Evolutionary conservation across 768 basidiomycete genomes (phyloP).

Genomic region (Leccinum longicurvipes): DNA sequence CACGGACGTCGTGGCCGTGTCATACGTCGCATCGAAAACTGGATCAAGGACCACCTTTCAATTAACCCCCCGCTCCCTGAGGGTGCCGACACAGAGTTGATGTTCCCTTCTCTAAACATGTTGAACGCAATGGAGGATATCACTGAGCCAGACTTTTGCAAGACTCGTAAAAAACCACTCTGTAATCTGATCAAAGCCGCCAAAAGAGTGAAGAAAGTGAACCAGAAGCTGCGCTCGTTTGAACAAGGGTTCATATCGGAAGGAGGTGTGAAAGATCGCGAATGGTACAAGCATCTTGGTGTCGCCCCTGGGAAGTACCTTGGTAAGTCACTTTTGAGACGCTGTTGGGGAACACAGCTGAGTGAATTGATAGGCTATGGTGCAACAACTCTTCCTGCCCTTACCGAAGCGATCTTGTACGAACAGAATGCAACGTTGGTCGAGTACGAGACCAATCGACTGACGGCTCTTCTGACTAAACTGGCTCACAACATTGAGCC

Average conservation of each 20-base stretch:
- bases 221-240: constrained; percentile 65
- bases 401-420: constrained; percentile 72
- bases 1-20: not conserved
- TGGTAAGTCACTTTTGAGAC: constrained; percentile 40
- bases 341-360: not conserved
- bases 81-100: not conserved
- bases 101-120: constrained; percentile 1
- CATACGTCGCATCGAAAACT: constrained; percentile 16
- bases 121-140: not conserved
- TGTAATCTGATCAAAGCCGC: constrained; percentile 53
- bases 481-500: constrained; percentile 39
- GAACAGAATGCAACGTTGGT: constrained; percentile 64
- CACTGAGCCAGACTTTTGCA: constrained; percentile 6
- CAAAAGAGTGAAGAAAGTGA: constrained; percentile 54
- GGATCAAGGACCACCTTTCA: constrained; percentile 25
- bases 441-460: constrained; percentile 54
- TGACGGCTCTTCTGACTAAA: constrained; percentile 51
- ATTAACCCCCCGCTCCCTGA: not conserved
- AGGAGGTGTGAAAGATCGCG: constrained; percentile 71
- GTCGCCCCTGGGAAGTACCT: constrained; percentile 88
- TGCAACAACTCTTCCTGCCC: constrained; percentile 77
- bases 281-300: constrained; percentile 85
- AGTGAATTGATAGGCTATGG: constrained; percentile 57
- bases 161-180: constrained; percentile 30
- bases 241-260: constrained; percentile 80